Evolutionary conservation across 768 basidiomycete genomes (phyloP).

Genomic region (Hygrophorus russula): DNA sequence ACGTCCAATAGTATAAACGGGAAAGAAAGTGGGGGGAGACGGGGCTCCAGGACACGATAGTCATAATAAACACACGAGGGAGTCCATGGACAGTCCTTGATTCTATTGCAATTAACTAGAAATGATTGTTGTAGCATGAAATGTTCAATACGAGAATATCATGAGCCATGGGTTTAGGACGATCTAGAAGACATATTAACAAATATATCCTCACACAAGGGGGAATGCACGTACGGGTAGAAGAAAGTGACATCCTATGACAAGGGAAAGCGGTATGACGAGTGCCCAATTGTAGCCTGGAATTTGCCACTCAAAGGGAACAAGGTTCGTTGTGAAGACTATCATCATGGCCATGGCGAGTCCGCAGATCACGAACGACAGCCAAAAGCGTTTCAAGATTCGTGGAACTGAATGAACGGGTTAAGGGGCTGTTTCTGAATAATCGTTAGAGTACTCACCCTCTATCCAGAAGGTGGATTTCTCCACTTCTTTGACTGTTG

Average conservation of each 20-base stretch:
- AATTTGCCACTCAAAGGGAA: conserved; percentile 32
- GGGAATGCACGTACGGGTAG: conserved; percentile 43
- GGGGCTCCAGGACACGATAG: too few relatives aligned
- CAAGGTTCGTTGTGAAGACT: conserved; percentile 31
- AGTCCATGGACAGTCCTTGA: too few relatives aligned
- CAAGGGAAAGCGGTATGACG: conserved; percentile 57
- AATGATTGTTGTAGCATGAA: too few relatives aligned
- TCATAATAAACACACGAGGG: too few relatives aligned
- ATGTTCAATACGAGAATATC: too few relatives aligned
- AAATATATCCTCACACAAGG: neutral
- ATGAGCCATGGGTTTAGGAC: too few relatives aligned
- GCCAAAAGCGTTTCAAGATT: neutral
- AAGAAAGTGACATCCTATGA: conserved; percentile 52
- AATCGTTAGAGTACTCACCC: conserved; percentile 11
- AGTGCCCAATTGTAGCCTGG: conserved; percentile 58
- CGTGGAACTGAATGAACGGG: conserved; percentile 21
- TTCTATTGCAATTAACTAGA: too few relatives aligned
- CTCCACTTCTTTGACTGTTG: conserved; percentile 72
- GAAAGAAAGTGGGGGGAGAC: too few relatives aligned
- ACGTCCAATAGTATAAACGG: too few relatives aligned
- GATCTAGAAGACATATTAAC: too few relatives aligned
- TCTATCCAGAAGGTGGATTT: conserved; percentile 86
- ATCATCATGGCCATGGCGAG: conserved; percentile 24
- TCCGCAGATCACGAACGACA: conserved; percentile 1
- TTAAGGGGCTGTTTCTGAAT: neutral